Base-by-base conservation (phyloP, 23 red algal genomes). In the Cyanidium caldarium region DNA sequence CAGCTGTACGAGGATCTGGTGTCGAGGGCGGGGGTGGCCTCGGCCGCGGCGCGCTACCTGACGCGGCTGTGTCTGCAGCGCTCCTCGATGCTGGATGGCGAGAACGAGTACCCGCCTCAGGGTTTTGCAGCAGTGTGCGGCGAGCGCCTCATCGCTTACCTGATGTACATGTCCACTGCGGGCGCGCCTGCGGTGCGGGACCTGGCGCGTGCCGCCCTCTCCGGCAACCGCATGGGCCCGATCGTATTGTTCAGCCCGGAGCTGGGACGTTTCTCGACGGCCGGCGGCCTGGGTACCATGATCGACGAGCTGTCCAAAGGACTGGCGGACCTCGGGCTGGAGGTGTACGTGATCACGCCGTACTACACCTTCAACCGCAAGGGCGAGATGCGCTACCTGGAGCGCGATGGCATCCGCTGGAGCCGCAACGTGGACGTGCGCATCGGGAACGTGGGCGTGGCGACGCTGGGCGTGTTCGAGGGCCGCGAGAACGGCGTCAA, bases 261-360 rank as follows among this genome's bases (percentile, higher is more conserved):
- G 42, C 78, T 88, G 20, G 92, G 92, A 33, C 68, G 92, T 26
- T 98, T 98, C 41, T 89, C 84, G 19, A 98, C 83, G 7, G 84
- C 84, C 29, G 92, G 92, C 31, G 92, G 92, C n/a, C 72, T 98
- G 40, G 92, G 92, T n/a, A 84, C 87, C 1, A 98, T 98, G 92
- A 80, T 98, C 0, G 92, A 98, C 69, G 92, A 98, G 44, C 68
- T 98, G 36, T 83, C 92, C 3, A 98, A 98, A 70, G 92, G 80
- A 12, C 82, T 98, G 23, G 92, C 77, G 38, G 75, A 68, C 2
- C 82, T 98, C 51, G 92, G 92, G 2, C 75, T 89, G 2, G 92
- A 98, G 17, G 84, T 98, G 1, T 88, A 98, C 40, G 92, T 98
- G 12, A 86, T 98, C n/a, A 80, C 84, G n/a, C 92, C 92, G 2